Base-by-base conservation (phyloP, 2,329 filamentous ascomycete species). In the Microascus cirrosus region DNA sequence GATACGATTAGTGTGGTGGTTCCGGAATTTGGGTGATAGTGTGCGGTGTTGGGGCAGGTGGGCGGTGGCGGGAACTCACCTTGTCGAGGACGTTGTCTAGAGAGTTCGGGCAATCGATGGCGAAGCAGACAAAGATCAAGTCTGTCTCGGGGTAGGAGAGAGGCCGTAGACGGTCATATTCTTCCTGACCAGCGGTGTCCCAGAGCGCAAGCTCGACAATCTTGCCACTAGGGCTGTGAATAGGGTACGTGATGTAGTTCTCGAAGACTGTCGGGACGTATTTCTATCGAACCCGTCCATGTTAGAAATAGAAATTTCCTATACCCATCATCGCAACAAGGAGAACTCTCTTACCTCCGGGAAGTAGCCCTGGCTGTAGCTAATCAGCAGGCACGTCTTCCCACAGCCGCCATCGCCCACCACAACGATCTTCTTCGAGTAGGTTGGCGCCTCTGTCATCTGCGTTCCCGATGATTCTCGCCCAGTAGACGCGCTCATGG, bases 261-360 rank as follows among this genome's bases (percentile, higher is more conserved):
- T 99, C 94, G 72, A 99, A 99, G 56, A 99, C 94, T 2, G 94
- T 99, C 3, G 94, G 94, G 48, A 99, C 94, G 68, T 99, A 99
- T 97, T 96, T 97, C 94, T 99, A 67, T 45, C 55, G n/a, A 45
- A 28, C 2, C 4, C 22, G 10, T 10, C n/a, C 22, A 20, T 20
- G 45, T 50, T 50, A 50, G 45, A 20, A 20, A 2, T 11, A 48
- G 42, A 13, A 45, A 18, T 7, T 2, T 12, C 22, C 36, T 42
- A n/a, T 20, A n/a, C 42, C 42, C 20, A 20, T 50, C 45, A 24
- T 20, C 5, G 22, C 18, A 50, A 8, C 24, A 22, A 20, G 24
- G 24, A 7, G 42, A 6, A 24, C 32, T 2, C 28, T 52, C 80
- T 64, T 78, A 96, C 94, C 89, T 99, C 93, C 74, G 94, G 94